Evolutionary conservation across 257 asterid genomes (phyloP).

Genomic region (Solanum infundibuliforme): DNA sequence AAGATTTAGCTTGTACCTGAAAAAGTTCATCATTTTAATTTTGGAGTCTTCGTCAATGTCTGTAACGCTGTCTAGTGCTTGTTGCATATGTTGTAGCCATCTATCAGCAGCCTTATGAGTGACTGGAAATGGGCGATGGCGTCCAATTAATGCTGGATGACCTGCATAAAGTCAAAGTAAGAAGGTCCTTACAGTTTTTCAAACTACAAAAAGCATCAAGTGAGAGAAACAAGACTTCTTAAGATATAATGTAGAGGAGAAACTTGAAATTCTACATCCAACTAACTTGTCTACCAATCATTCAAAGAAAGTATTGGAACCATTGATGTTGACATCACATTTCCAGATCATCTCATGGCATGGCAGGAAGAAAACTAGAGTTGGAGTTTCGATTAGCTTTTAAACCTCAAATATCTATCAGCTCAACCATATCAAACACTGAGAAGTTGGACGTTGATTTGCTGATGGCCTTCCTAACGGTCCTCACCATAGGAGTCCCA

Average conservation of each 20-base stretch:
- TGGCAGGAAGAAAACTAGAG: not conserved
- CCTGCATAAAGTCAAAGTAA: conserved; percentile 32
- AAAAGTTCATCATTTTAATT: conserved; percentile 72
- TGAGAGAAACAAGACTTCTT: not conserved
- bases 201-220: not conserved
- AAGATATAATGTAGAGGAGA: not conserved
- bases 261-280: not conserved
- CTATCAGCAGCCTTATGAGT: conserved; percentile 89
- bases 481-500: not conserved
- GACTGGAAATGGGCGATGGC: conserved; percentile 92
- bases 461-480: not conserved
- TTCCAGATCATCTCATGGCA: not conserved
- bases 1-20: conserved; percentile 39
- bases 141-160: conserved; percentile 93
- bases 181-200: not conserved
- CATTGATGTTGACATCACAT: not conserved
- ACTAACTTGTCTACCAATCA: not conserved
- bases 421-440: not conserved
- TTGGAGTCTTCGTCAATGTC: conserved; percentile 72
- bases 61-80: conserved; percentile 47
- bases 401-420: not conserved
- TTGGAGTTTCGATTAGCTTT: not conserved
- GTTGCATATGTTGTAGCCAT: conserved; percentile 96
- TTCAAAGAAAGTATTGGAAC: not conserved
- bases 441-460: not conserved